These are phyloP conservation scores for Komagataella ulmi DNA, from an alignment of 805 yeast genomes.

Conservation along the genomic window DNA sequence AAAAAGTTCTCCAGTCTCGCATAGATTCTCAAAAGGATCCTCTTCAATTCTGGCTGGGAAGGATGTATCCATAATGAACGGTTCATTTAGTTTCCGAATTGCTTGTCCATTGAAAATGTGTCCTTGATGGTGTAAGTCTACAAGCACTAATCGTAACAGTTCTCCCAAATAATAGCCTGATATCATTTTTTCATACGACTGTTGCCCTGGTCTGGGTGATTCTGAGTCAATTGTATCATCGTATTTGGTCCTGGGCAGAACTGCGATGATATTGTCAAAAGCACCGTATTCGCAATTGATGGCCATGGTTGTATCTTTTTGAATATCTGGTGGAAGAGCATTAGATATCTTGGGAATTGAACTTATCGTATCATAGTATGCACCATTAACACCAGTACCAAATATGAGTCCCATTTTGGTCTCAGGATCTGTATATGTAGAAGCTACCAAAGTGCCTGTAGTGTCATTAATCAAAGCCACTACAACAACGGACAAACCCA, in stretches of 20 bases:
- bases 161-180: slow-evolving; percentile 96
- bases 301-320: slow-evolving; percentile 66
- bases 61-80: slow-evolving; percentile 80
- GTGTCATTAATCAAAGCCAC: slow-evolving; percentile 94
- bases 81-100: slow-evolving; percentile 39
- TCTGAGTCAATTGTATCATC: slow-evolving; percentile 70
- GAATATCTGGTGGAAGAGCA: slow-evolving; percentile 47
- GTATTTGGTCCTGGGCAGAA: slow-evolving; percentile 82
- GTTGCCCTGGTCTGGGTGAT: slow-evolving; percentile 95
- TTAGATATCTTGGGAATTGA: slow-evolving; percentile 78
- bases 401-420: slow-evolving; percentile 92
- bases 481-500: slow-evolving; percentile 65
- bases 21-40: slow-evolving; percentile 76
- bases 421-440: slow-evolving; percentile 79
- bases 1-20: slow-evolving; percentile 62
- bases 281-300: slow-evolving; percentile 98
- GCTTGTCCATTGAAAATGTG: slow-evolving; percentile 62
- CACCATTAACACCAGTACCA: slow-evolving; percentile 97
- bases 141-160: slow-evolving; percentile 63
- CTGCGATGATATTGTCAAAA: slow-evolving; percentile 77
- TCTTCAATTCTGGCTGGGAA: slow-evolving; percentile 79
- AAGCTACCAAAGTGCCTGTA: slow-evolving; percentile 93
- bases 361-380: slow-evolving; percentile 68
- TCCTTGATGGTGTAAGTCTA: slow-evolving; percentile 57
- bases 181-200: slow-evolving; percentile 92